Evolutionary conservation across 495 filamentous ascomycete species (phyloP).

Genomic region (Chlorociboria aeruginascens): DNA sequence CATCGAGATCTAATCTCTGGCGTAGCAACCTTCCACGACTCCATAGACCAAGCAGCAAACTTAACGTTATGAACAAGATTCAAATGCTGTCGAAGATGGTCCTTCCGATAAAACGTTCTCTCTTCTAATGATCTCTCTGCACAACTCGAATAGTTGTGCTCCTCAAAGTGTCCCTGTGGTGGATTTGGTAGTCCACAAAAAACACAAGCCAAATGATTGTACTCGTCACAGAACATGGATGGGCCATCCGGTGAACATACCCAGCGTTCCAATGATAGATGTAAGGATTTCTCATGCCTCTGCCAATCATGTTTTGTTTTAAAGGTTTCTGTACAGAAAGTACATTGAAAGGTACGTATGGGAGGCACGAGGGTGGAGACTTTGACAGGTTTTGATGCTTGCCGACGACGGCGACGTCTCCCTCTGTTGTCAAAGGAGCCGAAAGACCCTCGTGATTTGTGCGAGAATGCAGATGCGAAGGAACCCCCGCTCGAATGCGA

Average conservation of each 20-base stretch:
- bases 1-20: slow-evolving; percentile 53
- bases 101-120: slow-evolving; percentile 73
- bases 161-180: slow-evolving; percentile 47
- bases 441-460: slow-evolving; percentile 52
- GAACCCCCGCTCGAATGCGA: slow-evolving; percentile 55
- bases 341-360: slow-evolving; percentile 52
- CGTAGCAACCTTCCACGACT: slow-evolving; percentile 52
- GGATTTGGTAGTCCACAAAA: slow-evolving; percentile 55
- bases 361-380: slow-evolving; percentile 20
- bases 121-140: slow-evolving; percentile 50
- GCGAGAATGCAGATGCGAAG: slow-evolving; percentile 63
- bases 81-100: slow-evolving; percentile 73
- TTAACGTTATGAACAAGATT: slow-evolving; percentile 64
- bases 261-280: slow-evolving; percentile 69
- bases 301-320: slow-evolving; percentile 79
- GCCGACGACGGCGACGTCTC: slow-evolving; percentile 54
- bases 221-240: slow-evolving; percentile 6
- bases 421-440: slow-evolving; percentile 61
- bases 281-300: slow-evolving; percentile 71
- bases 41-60: slow-evolving; percentile 46
- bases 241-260: slow-evolving; percentile 60
- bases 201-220: slow-evolving; percentile 42
- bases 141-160: slow-evolving; percentile 60
- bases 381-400: slow-evolving; percentile 34
- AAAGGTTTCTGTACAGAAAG: slow-evolving; percentile 73